phyloP scores from a whole-genome alignment of 1,284 basidiomycete genomes.

The Moniliella sp. region DNA sequence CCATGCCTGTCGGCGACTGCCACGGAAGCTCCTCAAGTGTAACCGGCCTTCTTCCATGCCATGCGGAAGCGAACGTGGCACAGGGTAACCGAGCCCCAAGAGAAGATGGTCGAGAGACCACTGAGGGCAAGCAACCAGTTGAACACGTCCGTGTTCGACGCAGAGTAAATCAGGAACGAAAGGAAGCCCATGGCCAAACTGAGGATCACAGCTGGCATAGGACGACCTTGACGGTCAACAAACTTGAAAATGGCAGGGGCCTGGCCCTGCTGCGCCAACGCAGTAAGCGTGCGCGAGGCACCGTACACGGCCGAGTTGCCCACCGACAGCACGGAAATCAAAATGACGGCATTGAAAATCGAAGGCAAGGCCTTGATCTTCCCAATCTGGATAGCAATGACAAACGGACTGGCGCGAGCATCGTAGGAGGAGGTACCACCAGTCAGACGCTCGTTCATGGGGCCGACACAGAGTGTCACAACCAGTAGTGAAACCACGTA shows the following conservation, averaged over 20 bases:
- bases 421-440: slow-evolving; percentile 10
- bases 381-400: slow-evolving; percentile 35
- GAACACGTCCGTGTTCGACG: slow-evolving; percentile 26
- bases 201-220: slow-evolving; percentile 35
- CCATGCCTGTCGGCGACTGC: slow-evolving; percentile 37
- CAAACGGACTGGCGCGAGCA: slow-evolving; percentile 28
- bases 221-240: slow-evolving; percentile 41
- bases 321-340: slow-evolving; percentile 45
- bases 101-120: slow-evolving; percentile 39
- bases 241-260: slow-evolving; percentile 39
- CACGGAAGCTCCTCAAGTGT: slow-evolving; percentile 38
- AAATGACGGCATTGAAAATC: slow-evolving; percentile 52
- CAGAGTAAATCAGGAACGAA: slow-evolving; percentile 18
- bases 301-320: slow-evolving; percentile 40
- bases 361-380: slow-evolving; percentile 34
- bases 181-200: slow-evolving; percentile 20
- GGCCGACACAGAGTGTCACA: slow-evolving; percentile 21
- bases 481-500: too few species aligned
- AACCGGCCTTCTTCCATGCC: slow-evolving; percentile 40
- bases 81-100: slow-evolving; percentile 26
- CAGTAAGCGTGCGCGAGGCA: slow-evolving; percentile 39
- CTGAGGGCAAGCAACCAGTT: slow-evolving; percentile 39
- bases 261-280: slow-evolving; percentile 40
- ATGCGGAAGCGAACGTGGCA: slow-evolving; percentile 37
- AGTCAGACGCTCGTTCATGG: slow-evolving; percentile 8